Base-by-base conservation (phyloP, 768 basidiomycete species). In the Hygrocybe coccinea region DNA sequence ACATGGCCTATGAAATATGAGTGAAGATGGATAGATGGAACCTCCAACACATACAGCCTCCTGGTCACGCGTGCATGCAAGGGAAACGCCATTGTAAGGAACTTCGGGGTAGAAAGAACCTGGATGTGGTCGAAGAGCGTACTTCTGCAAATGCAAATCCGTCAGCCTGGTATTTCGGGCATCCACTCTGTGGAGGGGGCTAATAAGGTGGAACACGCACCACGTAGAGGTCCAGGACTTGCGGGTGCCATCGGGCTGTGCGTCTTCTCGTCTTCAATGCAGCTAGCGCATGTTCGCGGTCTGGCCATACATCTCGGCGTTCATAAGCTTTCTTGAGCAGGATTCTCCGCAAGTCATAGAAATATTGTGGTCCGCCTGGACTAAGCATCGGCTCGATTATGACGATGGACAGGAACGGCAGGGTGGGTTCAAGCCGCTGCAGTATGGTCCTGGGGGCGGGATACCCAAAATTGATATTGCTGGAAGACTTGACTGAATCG, bases 321-420 rank as follows among this genome's bases (percentile, higher is more conserved):
- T 76, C 74, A 24, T 74, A 70, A 0, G 85, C 83, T 11, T 72
- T 63, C 15, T 67, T 65, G 19, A 85, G 72, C 5, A 87, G 76
- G 7, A 60, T 55, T 1, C 56, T 47, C 21, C 79, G 72, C 19
- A 86, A 69, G 6, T 66, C 62, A 0, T 60, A 53, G 34, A 86
- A 67, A 22, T 74, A 73, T 25, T 74, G 63, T 1, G 72, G 64
- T 8, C 79, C 80, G 1, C 67, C 73, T 0, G 83, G 77, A 52
- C 78, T 82, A 45, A 88, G 66, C 71, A 88, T 73, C 2, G 86
- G 85, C 64, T 88, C 86, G 49, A 85, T 73, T 21, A 87, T 73
- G 56, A 87, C 70, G 55, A 87, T 61, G 4, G 77, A 78, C 0
- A 65, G 60, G 63, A 87, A 86, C 2, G 61, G 64, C 41, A 83